Evolutionary conservation across 139 green algal species (phyloP).

Genomic region (Cymbomonas tetramitiformis): DNA sequence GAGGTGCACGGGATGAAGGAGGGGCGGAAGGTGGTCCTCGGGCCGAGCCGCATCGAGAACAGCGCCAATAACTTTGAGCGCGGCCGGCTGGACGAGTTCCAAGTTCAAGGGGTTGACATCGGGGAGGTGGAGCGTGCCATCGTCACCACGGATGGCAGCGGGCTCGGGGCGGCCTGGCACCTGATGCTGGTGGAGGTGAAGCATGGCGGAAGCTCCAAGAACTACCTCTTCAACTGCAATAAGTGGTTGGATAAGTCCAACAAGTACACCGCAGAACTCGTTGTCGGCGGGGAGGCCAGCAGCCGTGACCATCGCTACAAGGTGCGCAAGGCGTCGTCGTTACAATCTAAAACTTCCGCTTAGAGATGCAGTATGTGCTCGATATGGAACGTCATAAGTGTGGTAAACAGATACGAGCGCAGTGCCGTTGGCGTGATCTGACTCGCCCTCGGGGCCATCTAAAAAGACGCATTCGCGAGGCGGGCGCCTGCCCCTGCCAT

Average conservation of each 20-base stretch:
- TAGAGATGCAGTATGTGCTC: too few relatives aligned
- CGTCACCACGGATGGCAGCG: background rate
- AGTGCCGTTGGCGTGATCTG: too few relatives aligned
- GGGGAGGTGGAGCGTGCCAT: background rate
- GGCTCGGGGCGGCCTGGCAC: background rate
- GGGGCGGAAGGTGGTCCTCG: conserved; percentile 13
- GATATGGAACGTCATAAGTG: too few relatives aligned
- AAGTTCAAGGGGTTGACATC: background rate
- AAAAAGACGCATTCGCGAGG: too few relatives aligned
- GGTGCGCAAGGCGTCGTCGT: too few relatives aligned
- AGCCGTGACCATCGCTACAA: too few relatives aligned
- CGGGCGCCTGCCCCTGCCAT: too few relatives aligned
- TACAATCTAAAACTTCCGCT: too few relatives aligned
- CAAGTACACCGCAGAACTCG: conserved; percentile 16
- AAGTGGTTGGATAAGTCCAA: conserved; percentile 18
- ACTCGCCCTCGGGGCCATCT: too few relatives aligned
- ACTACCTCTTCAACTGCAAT: conserved; percentile 18
- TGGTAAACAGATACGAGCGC: too few relatives aligned
- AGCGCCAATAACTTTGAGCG: conserved; percentile 29
- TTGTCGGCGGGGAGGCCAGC: background rate
- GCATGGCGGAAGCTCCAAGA: background rate
- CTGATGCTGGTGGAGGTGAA: background rate
- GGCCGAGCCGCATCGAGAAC: background rate
- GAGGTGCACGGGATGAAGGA: conserved; percentile 13
- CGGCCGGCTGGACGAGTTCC: conserved; percentile 4